Percentiles rank a stretch among this genome's conserved stretches.
Conservation (phyloP, 2,329 filamentous ascomycete species). For the Lecanicillium sp. region DNA sequence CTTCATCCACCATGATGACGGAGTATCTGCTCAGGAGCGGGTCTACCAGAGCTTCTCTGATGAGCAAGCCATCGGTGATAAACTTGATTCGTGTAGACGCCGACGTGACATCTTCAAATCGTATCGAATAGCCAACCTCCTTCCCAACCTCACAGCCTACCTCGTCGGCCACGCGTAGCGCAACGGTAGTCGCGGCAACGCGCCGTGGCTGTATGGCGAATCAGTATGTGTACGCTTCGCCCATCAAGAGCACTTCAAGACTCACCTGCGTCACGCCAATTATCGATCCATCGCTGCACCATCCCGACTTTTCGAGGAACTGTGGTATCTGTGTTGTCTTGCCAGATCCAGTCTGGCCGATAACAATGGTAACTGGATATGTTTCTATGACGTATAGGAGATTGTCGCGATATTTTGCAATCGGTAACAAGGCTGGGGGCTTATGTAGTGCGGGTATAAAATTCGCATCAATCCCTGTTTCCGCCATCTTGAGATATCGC, state of each 20-base stretch:
- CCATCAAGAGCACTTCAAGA: not conserved
- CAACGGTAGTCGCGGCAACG: constrained; percentile 86
- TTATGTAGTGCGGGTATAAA: constrained; percentile 83
- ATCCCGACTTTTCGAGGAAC: constrained; percentile 80
- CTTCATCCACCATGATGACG: constrained; percentile 96
- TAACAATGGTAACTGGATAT: constrained; percentile 75
- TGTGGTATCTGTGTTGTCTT: constrained; percentile 96
- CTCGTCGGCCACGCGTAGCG: constrained; percentile 82
- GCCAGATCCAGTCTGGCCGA: constrained; percentile 90
- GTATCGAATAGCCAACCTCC: constrained; percentile 87
- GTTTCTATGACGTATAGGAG: constrained; percentile 84
- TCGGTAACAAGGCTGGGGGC: constrained; percentile 74
- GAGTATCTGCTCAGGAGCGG: constrained; percentile 86
- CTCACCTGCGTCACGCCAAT: constrained; percentile 86
- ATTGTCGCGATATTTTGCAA: constrained; percentile 71
- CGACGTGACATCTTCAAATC: constrained; percentile 87
- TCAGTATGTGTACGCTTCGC: constrained; percentile 8
- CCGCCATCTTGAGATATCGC: constrained; percentile 34
- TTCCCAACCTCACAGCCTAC: constrained; percentile 79
- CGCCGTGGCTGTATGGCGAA: constrained; percentile 61
- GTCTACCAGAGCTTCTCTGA: constrained; percentile 88
- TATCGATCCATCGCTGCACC: constrained; percentile 74
- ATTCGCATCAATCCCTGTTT: constrained; percentile 46
- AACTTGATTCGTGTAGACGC: constrained; percentile 86
- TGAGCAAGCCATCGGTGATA: constrained; percentile 83